Evolutionary conservation across 164 flowering plant species (phyloP), one percentile per base, ranked within the genome.

Genomic region (Stephania yunnanensis): DNA sequence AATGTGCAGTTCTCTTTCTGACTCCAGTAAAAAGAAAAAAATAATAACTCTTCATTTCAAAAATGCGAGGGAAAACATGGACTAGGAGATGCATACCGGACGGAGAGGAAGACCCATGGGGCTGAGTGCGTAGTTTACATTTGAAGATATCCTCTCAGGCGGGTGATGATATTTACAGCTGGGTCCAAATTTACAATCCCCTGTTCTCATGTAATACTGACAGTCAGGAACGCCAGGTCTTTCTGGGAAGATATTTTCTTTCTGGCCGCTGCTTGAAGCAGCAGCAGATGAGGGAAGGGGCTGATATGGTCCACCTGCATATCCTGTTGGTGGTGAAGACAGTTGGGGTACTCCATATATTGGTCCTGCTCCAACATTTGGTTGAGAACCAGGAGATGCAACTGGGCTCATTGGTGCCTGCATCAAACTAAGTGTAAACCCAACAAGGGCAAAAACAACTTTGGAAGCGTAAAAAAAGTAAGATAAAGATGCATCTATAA

Each of bases 141-240:
- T 82, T 46, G 86, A 85, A 22, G 81, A 58, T 78, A 79, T 76
- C 84, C 84, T 71, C 31, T 91, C 91, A 53, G 82, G 85, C 3
- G 97, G 97, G 81, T 94, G 99, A 84, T 96, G 97, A 78, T 89
- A 96, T 83, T 84, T 92, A 85, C 98, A 96, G 1, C 95, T 80
- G 61, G 97, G 83, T 71, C 98, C 97, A 83, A 75, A 96, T 88
- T 91, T 96, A 80, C 98, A 96, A 46, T 92, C 91, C 73, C 99
- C 98, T 0, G 95, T 94, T 83, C 80, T 96, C 90, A 92, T 79
- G 83, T 87, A 96, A 82, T 88, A 87, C 78, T 84, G 93, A 72
- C 98, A 94, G 78, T 96, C 97, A 71, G 93, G 97, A 79, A 90
- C 89, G 44, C 93, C 98, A 17, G 94, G 97, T 80, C 97, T 89